Conservation (phyloP, 225 moss, liverwort and hornwort species). For the Straminergon stramineum region DNA sequence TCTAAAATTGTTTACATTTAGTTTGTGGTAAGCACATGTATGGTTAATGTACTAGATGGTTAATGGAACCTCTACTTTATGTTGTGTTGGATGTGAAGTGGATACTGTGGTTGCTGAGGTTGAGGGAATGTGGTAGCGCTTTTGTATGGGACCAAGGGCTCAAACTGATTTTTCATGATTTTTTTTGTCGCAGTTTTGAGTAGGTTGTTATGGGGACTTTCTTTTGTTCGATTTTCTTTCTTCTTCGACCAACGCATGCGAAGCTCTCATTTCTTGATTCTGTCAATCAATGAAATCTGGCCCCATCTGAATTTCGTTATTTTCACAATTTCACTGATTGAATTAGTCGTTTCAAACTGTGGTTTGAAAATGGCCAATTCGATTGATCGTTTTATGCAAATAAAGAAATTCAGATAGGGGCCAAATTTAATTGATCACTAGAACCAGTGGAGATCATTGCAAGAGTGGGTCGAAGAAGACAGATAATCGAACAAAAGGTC, state of each 20-base stretch:
- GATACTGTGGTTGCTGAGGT: not conserved
- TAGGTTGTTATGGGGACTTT: not conserved
- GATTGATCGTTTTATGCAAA: no score
- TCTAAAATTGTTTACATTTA: not conserved
- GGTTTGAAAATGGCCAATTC: not conserved
- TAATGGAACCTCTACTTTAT: not conserved
- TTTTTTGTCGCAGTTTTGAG: not conserved
- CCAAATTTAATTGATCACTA: not conserved
- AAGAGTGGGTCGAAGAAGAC: not conserved
- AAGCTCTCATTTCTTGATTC: not conserved
- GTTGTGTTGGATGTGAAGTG: not conserved
- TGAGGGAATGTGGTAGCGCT: not conserved
- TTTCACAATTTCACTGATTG: no score
- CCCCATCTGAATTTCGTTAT: not conserved
- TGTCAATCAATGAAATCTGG: not conserved
- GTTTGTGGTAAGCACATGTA: not conserved
- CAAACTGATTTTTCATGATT: not conserved
- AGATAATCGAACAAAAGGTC: not conserved
- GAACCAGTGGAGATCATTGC: not conserved
- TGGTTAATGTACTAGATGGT: not conserved
- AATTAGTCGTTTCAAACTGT: not conserved
- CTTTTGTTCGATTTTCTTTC: not conserved
- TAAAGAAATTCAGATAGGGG: not conserved
- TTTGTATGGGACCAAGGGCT: no score
- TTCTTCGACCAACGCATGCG: not conserved